Conservation (phyloP, 1,139 yeast genomes). For the Hyphopichia buzzinii region DNA sequence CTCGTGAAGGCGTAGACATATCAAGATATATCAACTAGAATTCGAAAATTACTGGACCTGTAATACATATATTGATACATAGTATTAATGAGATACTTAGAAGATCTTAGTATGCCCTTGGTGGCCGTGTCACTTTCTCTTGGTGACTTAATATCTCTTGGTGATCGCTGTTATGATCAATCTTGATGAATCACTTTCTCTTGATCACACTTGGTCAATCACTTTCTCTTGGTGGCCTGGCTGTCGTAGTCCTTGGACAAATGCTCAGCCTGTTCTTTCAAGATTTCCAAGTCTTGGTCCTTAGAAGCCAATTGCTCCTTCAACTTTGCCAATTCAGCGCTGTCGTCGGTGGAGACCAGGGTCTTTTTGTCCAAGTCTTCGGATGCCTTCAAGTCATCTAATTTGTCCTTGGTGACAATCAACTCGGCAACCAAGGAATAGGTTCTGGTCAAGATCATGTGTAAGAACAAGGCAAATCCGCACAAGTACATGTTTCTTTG, state of each 20-base stretch:
- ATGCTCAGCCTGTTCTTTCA: slow-evolving; percentile 70
- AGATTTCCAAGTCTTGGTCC: slow-evolving; percentile 59
- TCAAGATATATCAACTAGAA: too few relatives aligned
- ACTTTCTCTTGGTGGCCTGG: slow-evolving; percentile 16
- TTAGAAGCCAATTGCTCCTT: slow-evolving; percentile 56
- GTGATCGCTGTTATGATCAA: too few relatives aligned
- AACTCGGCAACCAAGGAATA: slow-evolving; percentile 77
- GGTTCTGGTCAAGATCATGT: slow-evolving; percentile 84
- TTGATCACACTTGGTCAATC: not conserved
- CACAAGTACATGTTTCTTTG: slow-evolving; percentile 96
- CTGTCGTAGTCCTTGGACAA: slow-evolving; percentile 64
- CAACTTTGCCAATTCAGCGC: slow-evolving; percentile 46
- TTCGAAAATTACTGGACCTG: too few relatives aligned
- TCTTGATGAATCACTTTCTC: too few relatives aligned
- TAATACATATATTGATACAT: too few relatives aligned
- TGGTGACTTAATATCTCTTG: too few relatives aligned
- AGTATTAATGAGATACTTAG: too few relatives aligned
- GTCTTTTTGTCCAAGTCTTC: slow-evolving; percentile 10
- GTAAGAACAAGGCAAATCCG: slow-evolving; percentile 90
- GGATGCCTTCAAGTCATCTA: slow-evolving; percentile 46
- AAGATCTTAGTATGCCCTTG: too few relatives aligned
- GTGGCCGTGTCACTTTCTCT: too few relatives aligned
- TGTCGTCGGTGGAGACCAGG: slow-evolving; percentile 17
- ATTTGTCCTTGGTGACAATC: slow-evolving; percentile 55
- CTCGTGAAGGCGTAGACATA: too few relatives aligned